Evolutionary conservation across 2,329 filamentous ascomycete genomes (phyloP).

Genomic region (Curvularia hawaiiensis): DNA sequence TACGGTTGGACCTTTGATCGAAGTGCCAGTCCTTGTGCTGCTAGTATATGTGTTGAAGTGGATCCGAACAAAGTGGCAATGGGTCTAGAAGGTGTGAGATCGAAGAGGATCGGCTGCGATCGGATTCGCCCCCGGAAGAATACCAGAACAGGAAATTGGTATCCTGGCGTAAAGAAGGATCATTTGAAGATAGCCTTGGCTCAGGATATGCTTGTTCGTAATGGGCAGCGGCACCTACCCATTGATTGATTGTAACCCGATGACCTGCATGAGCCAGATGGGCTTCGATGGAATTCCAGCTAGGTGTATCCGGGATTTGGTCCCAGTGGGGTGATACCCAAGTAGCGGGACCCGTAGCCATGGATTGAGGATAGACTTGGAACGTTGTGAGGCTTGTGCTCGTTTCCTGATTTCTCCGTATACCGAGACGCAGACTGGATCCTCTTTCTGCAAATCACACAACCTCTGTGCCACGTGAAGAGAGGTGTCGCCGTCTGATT

Average conservation of each 20-base stretch:
- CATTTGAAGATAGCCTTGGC: slow-evolving; percentile 6
- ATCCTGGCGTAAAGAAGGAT: neutral
- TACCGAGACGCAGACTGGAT: neutral
- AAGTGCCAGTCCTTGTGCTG: slow-evolving; percentile 79
- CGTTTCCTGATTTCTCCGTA: neutral
- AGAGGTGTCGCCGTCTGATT: neutral
- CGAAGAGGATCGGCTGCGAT: neutral
- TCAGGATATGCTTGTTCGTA: slow-evolving; percentile 1
- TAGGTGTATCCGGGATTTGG: neutral
- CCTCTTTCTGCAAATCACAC: neutral
- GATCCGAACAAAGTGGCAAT: slow-evolving; percentile 60
- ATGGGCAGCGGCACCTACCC: neutral
- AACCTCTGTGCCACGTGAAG: neutral
- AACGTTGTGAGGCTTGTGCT: slow-evolving; percentile 1
- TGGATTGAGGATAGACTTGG: neutral
- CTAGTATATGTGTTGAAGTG: slow-evolving; percentile 76
- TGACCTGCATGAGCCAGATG: neutral
- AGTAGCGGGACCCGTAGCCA: slow-evolving; percentile 3
- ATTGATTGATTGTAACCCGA: neutral
- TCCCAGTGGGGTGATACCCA: neutral
- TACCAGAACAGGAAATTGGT: neutral
- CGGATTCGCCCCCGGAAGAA: neutral
- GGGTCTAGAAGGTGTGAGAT: slow-evolving; percentile 42
- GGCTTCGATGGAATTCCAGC: neutral
- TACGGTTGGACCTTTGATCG: slow-evolving; percentile 84